Evolutionary conservation across 2,329 filamentous ascomycete species (phyloP).

Genomic region (Ophiostoma australiae): DNA sequence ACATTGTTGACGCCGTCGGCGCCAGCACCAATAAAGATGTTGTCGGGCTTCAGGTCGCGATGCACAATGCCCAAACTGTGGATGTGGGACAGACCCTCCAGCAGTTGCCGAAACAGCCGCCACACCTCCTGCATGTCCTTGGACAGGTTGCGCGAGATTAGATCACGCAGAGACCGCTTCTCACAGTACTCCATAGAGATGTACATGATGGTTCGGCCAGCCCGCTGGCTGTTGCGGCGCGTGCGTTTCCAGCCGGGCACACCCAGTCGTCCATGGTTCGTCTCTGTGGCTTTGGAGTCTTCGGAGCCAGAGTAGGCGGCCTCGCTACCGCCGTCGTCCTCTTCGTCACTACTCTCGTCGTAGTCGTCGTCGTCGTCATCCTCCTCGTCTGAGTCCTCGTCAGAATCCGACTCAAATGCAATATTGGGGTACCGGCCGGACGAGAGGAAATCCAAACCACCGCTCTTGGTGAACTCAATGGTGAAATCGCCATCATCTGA

Average conservation of each 20-base stretch:
- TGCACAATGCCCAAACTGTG: conserved; percentile 90
- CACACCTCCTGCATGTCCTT: conserved; percentile 75
- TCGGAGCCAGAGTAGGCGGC: conserved; percentile 23
- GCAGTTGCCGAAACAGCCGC: conserved; percentile 83
- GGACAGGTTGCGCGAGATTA: conserved; percentile 71
- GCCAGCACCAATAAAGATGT: conserved; percentile 75
- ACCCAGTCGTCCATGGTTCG: conserved; percentile 21
- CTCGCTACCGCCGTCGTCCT: conserved; percentile 19
- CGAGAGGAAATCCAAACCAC: conserved; percentile 89
- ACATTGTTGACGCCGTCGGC: conserved; percentile 77
- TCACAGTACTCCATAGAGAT: conserved; percentile 99
- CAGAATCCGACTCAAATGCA: conserved; percentile 63
- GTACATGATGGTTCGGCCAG: conserved; percentile 72
- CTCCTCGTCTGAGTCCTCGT: conserved; percentile 39
- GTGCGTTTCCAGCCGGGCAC: conserved; percentile 25
- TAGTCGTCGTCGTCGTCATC: conserved; percentile 45
- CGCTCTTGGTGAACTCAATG: conserved; percentile 64
- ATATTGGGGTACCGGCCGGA: conserved; percentile 72
- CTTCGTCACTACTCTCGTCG: conserved; percentile 32
- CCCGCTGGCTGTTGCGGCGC: conserved; percentile 41
- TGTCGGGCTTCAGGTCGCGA: conserved; percentile 93
- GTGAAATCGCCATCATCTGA: conserved; percentile 32
- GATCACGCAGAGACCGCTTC: conserved; percentile 82
- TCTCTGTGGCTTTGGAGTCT: conserved; percentile 26
- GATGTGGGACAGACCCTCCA: conserved; percentile 86